Evolutionary conservation across 306 rosid species (phyloP).

Genomic region (Hylodesmum podocarpum): DNA sequence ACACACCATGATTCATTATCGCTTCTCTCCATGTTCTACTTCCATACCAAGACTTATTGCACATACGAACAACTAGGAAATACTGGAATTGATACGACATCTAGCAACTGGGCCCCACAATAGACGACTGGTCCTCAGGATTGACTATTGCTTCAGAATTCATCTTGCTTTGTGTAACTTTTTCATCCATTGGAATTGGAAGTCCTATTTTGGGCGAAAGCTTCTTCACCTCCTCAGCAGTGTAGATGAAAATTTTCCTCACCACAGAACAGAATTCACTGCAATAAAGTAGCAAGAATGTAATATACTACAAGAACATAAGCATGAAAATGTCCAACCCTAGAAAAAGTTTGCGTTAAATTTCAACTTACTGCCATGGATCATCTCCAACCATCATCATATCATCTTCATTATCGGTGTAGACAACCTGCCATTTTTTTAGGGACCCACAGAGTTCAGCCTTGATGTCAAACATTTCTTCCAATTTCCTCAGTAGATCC

Average conservation of each 20-base stretch:
- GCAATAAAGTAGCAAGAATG: constrained; percentile 17
- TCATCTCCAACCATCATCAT: constrained; percentile 89
- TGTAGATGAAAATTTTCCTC: constrained; percentile 74
- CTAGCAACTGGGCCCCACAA: constrained; percentile 55
- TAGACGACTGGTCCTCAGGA: constrained; percentile 60
- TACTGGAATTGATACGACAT: not conserved
- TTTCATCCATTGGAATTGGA: constrained; percentile 38
- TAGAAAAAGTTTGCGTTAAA: not conserved
- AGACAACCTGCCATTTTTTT: constrained; percentile 82
- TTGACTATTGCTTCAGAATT: constrained; percentile 52
- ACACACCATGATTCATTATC: not conserved
- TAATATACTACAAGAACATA: not conserved
- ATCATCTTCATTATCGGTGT: constrained; percentile 60
- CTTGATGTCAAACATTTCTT: constrained; percentile 76
- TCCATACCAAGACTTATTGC: constrained; percentile 11
- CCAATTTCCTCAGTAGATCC: constrained; percentile 62
- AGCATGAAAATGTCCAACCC: not conserved
- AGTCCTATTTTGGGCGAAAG: constrained; percentile 67
- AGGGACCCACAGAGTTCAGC: constrained; percentile 62
- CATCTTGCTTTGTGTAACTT: constrained; percentile 39
- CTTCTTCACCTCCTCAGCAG: constrained; percentile 70
- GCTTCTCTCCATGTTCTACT: constrained; percentile 17
- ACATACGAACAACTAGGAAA: not conserved
- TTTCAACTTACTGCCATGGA: constrained; percentile 79
- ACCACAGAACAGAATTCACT: constrained; percentile 84